Evolutionary conservation across 129 eudicot genomes (phyloP).

Genomic region (Flaveria linearis): DNA sequence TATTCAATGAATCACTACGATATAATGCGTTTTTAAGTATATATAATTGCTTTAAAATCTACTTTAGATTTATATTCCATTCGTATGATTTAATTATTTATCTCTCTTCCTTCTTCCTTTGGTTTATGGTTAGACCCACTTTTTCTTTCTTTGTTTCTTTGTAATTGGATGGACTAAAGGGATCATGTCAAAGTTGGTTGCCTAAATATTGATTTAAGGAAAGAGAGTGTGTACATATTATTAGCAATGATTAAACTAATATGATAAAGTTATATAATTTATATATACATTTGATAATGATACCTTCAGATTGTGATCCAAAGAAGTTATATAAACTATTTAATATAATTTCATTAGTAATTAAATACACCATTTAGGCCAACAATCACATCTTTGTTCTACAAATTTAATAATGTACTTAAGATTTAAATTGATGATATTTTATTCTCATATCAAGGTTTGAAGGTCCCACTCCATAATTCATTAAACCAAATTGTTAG

Average conservation of each 20-base stretch:
- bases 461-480: background rate
- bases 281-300: background rate
- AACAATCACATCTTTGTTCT: background rate
- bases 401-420: background rate
- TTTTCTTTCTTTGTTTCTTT: background rate
- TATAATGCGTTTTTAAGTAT: too few species aligned
- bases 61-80: background rate
- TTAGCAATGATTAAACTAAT: constrained; percentile 1
- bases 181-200: constrained; percentile 29
- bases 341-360: background rate
- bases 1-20: too few species aligned
- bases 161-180: constrained; percentile 12
- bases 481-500: background rate
- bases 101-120: constrained; percentile 5
- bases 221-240: constrained; percentile 3
- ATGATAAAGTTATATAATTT: too few species aligned
- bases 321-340: background rate
- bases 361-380: background rate
- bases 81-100: background rate
- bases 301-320: constrained; percentile 1
- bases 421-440: background rate
- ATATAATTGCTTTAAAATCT: background rate
- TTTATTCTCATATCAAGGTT: background rate
- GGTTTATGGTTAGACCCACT: constrained; percentile 9
- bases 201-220: constrained; percentile 22